Evolutionary conservation across 305 asterid species (phyloP).

Genomic region (Fraxinus paxiana): DNA sequence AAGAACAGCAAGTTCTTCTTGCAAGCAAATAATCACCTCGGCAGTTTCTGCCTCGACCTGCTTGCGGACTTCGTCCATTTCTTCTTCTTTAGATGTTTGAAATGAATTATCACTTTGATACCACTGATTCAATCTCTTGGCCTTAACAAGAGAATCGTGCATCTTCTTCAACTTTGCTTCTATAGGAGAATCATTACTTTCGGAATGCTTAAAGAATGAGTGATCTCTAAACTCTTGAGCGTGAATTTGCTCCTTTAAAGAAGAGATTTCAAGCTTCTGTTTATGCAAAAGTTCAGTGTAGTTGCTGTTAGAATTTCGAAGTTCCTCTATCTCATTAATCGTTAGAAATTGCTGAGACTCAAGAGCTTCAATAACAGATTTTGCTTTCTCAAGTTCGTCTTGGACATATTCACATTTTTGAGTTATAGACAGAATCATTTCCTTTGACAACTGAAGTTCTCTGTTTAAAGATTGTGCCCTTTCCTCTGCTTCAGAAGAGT

Average conservation of each 20-base stretch:
- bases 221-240: slow-evolving; percentile 43
- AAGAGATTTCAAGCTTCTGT: slow-evolving; percentile 60
- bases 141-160: slow-evolving; percentile 86
- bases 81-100: slow-evolving; percentile 63
- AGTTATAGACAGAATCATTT: slow-evolving; percentile 39
- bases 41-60: slow-evolving; percentile 99
- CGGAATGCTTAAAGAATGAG: slow-evolving; percentile 34
- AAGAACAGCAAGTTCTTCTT: slow-evolving; percentile 80
- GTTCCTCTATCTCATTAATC: slow-evolving; percentile 71
- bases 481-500: slow-evolving; percentile 48
- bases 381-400: slow-evolving; percentile 60
- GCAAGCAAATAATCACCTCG: slow-evolving; percentile 93
- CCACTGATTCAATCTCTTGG: slow-evolving; percentile 60
- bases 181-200: slow-evolving; percentile 49
- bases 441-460: slow-evolving; percentile 61
- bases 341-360: slow-evolving; percentile 70
- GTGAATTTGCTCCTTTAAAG: slow-evolving; percentile 39
- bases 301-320: slow-evolving; percentile 42
- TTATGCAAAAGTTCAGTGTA: slow-evolving; percentile 44
- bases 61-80: slow-evolving; percentile 73
- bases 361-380: slow-evolving; percentile 76
- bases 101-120: slow-evolving; percentile 57
- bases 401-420: slow-evolving; percentile 47
- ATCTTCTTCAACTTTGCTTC: slow-evolving; percentile 75
- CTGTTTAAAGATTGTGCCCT: slow-evolving; percentile 40